Conservation (phyloP, 2,329 filamentous ascomycete species). For the Trichoderma atrobrunneum region DNA sequence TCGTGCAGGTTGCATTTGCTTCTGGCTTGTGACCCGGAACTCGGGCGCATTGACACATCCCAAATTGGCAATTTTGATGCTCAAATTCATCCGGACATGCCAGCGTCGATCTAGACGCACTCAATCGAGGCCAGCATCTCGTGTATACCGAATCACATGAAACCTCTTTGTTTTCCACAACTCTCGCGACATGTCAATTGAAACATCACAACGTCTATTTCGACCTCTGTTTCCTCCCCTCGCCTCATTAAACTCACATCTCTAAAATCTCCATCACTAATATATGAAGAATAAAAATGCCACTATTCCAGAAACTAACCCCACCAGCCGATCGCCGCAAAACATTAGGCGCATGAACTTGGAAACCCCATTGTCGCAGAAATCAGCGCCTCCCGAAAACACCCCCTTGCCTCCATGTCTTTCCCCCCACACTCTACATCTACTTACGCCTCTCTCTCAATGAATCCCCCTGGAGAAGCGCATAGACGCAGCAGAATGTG, state of each 20-base stretch:
- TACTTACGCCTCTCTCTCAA: not conserved
- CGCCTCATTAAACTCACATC: not conserved
- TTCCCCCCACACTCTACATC: not conserved
- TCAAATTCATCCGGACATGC: not conserved
- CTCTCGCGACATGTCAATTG: not conserved
- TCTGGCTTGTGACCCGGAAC: not conserved
- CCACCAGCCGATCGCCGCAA: conserved; percentile 4
- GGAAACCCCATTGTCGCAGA: conserved; percentile 12
- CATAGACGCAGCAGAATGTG: not conserved
- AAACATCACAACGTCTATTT: not conserved
- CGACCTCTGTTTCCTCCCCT: not conserved
- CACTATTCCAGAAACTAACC: conserved; percentile 4
- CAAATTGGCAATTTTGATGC: not conserved
- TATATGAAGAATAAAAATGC: not conserved
- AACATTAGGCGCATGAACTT: conserved; percentile 7
- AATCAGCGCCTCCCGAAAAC: conserved; percentile 1
- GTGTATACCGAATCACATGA: not conserved
- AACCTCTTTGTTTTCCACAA: not conserved
- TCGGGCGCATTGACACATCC: conserved; percentile 1
- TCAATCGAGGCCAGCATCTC: not conserved
- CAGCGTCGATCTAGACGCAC: not conserved
- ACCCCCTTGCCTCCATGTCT: not conserved
- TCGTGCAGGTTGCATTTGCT: not conserved
- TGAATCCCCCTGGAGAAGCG: not conserved
- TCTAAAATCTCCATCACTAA: not conserved